These are phyloP conservation scores for Candida easanensis DNA, from an alignment of 805 yeast genomes.

Conservation along the genomic window DNA sequence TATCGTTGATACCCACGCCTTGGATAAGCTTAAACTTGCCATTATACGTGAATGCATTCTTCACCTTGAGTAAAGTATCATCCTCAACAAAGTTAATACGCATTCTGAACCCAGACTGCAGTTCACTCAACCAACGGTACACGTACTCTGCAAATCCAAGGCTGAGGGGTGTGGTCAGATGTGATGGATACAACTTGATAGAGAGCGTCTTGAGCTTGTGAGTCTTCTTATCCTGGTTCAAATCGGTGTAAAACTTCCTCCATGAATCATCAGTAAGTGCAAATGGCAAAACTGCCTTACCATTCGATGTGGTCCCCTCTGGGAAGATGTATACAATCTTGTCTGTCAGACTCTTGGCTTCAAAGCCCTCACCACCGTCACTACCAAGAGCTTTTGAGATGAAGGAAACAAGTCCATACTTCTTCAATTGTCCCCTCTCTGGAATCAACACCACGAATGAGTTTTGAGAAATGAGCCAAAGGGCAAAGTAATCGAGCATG, in stretches of 20 bases:
- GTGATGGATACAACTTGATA: constrained; percentile 29
- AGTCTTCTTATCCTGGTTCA: background rate
- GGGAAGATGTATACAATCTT: constrained; percentile 55
- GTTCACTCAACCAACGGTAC: constrained; percentile 22
- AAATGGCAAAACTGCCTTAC: constrained; percentile 68
- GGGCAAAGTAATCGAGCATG: constrained; percentile 44
- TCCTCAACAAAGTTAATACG: constrained; percentile 24
- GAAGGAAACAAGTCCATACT: constrained; percentile 30
- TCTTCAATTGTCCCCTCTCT: constrained; percentile 28
- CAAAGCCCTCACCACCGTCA: constrained; percentile 2
- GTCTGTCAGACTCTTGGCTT: constrained; percentile 28
- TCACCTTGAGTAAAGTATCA: constrained; percentile 26
- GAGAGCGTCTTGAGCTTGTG: constrained; percentile 26
- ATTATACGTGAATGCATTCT: constrained; percentile 35
- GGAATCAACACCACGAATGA: constrained; percentile 35
- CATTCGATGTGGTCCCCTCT: constrained; percentile 87
- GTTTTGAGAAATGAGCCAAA: constrained; percentile 29
- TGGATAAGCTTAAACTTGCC: constrained; percentile 49
- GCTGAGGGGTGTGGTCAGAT: constrained; percentile 32
- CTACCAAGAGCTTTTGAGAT: constrained; percentile 21
- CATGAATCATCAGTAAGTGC: constrained; percentile 27
- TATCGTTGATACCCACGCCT: constrained; percentile 40
- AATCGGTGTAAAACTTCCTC: constrained; percentile 14
- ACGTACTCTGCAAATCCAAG: constrained; percentile 15
- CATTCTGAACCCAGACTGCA: constrained; percentile 24